Conservation (phyloP, 768 basidiomycete genomes). For the Pleurotus ostreatus region DNA sequence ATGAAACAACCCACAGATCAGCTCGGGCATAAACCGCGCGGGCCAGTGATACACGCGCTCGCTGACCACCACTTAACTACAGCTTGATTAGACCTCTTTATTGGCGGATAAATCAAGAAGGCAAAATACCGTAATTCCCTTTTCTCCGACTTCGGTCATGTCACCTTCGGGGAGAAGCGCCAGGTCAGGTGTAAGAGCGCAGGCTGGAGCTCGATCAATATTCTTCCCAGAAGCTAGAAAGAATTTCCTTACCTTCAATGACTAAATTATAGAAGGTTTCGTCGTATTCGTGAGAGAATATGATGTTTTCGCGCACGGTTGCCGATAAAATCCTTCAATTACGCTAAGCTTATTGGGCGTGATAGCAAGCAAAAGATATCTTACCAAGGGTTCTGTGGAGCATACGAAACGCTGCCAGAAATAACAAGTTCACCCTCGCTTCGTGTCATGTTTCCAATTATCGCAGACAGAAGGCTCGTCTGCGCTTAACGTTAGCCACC, state of each 20-base stretch:
- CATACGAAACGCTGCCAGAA: conserved; percentile 74
- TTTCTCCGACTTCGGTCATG: conserved; percentile 81
- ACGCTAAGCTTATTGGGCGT: background rate
- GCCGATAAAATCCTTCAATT: conserved; percentile 72
- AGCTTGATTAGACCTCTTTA: background rate
- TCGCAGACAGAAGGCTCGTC: conserved; percentile 74
- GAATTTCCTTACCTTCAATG: conserved; percentile 55
- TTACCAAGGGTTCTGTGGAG: conserved; percentile 84
- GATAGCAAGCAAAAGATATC: conserved; percentile 11
- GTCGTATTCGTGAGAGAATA: conserved; percentile 89
- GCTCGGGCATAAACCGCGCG: conserved; percentile 89
- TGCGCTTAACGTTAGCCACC: conserved; percentile 18
- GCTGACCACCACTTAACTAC: conserved; percentile 79
- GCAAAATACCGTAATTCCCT: conserved; percentile 67
- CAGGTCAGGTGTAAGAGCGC: conserved; percentile 81
- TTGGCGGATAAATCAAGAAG: background rate
- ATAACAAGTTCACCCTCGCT: conserved; percentile 69
- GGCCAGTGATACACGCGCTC: conserved; percentile 80
- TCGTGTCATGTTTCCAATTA: conserved; percentile 85
- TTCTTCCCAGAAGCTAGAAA: background rate
- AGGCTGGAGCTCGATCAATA: conserved; percentile 42
- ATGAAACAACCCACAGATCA: conserved; percentile 56
- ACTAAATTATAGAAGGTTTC: conserved; percentile 80
- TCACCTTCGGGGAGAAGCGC: conserved; percentile 79
- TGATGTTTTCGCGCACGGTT: conserved; percentile 84